phyloP scores from a whole-genome alignment of 2,329 filamentous ascomycete genomes.

The Fusarium pseudonygamai region DNA sequence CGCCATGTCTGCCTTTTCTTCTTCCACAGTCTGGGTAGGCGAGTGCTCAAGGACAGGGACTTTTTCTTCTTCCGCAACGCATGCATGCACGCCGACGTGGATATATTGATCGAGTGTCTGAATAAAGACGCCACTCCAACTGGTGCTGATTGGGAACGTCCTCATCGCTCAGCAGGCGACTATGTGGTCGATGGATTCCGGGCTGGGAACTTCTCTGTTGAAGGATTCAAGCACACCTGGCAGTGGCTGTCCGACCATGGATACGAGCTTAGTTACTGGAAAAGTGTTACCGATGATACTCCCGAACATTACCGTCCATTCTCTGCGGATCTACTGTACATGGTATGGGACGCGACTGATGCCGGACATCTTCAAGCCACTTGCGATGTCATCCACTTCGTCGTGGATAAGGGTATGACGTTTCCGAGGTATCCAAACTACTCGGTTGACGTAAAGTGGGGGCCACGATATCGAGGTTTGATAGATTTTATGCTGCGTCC shows the following conservation, averaged over 20 bases:
- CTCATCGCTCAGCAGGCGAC: neutral
- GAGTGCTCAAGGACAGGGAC: neutral
- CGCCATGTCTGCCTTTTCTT: neutral
- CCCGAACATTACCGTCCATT: neutral
- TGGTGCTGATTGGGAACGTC: neutral
- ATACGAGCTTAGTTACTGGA: neutral
- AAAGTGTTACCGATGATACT: too few species aligned
- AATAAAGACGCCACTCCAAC: neutral
- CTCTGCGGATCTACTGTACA: neutral
- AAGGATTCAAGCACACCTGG: neutral
- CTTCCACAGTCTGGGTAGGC: neutral
- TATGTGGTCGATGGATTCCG: neutral
- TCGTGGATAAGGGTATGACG: neutral
- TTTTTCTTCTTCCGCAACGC: neutral
- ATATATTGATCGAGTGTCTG: neutral
- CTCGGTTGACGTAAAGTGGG: rapidly evolving
- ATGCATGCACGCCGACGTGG: neutral
- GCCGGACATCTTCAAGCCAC: neutral
- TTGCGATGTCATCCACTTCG: neutral
- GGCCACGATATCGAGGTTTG: rapidly evolving
- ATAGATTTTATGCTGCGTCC: neutral
- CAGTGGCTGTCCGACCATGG: neutral
- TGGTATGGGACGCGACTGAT: neutral
- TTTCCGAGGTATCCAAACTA: neutral
- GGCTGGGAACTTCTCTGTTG: neutral